Evolutionary conservation across 2,329 filamentous ascomycete genomes (phyloP).

Genomic region (Exophiala spinifera): DNA sequence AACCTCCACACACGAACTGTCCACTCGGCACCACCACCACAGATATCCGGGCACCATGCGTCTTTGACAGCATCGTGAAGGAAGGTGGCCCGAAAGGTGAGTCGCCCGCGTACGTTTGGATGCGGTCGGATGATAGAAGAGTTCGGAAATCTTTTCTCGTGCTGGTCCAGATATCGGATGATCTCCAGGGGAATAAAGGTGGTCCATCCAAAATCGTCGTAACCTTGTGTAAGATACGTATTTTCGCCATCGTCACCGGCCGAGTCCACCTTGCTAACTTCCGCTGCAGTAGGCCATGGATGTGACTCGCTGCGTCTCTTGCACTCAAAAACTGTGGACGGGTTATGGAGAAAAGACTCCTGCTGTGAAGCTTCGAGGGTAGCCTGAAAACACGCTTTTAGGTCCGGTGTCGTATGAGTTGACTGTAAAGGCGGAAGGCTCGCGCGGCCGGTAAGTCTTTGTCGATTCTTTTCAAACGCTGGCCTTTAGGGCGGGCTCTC

Average conservation of each 20-base stretch:
- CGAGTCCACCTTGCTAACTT: too few species aligned
- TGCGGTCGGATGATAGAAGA: not conserved
- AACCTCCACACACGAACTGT: not conserved
- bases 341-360: too few species aligned
- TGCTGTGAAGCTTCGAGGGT: too few species aligned
- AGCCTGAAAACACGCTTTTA: conserved; percentile 9
- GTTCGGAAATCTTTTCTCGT: too few species aligned
- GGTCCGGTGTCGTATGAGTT: conserved; percentile 21
- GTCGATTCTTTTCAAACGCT: conserved; percentile 4
- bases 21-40: not conserved
- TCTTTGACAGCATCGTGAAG: not conserved
- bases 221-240: too few species aligned
- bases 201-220: too few species aligned
- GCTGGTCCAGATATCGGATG: too few species aligned
- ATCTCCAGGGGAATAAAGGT: not conserved
- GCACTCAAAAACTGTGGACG: too few species aligned
- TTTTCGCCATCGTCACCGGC: not conserved
- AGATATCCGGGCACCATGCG: not conserved
- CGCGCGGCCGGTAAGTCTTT: conserved; percentile 9
- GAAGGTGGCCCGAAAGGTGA: not conserved
- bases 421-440: conserved; percentile 16
- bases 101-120: not conserved
- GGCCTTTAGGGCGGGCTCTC: conserved; percentile 3
- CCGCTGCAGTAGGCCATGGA: too few species aligned
- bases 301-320: too few species aligned